A percentile compares a stretch with the other conserved stretches of the same genome.
These are phyloP conservation scores for Schizonepeta tenuifolia DNA, from an alignment of 257 asterid genomes.

Conservation along the genomic window DNA sequence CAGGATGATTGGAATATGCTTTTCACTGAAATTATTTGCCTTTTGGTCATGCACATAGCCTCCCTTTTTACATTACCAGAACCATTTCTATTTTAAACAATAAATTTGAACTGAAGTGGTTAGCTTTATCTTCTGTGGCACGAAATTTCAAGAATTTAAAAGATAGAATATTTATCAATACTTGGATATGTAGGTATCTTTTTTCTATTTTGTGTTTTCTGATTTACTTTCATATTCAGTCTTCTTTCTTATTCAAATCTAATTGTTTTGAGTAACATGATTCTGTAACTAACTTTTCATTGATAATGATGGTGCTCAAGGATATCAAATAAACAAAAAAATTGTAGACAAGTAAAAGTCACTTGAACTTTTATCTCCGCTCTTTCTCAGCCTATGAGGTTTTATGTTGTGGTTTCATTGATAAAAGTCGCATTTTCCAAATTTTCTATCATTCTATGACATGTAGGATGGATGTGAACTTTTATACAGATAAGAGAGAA, in stretches of 20 bases:
- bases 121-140: not conserved
- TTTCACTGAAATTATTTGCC: not conserved
- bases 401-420: not conserved
- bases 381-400: not conserved
- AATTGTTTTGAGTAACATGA: conserved; percentile 4
- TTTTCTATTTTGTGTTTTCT: not conserved
- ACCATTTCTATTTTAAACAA: not conserved
- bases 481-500: not conserved
- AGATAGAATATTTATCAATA: not conserved
- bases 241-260: conserved; percentile 17
- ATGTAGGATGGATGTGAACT: not conserved
- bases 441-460: not conserved
- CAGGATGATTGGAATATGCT: conserved; percentile 4
- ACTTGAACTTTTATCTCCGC: too few relatives aligned
- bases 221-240: not conserved
- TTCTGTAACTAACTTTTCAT: not conserved
- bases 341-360: not conserved
- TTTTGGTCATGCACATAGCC: conserved; percentile 3
- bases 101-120: not conserved
- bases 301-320: not conserved
- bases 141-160: conserved; percentile 12
- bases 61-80: not conserved
- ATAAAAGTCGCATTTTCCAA: not conserved
- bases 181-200: not conserved
- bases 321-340: not conserved